A percentile compares a stretch with the other conserved stretches of the same genome.
Conservation (phyloP, 169 alveolate genomes). For the Sarcocystis neurona region DNA sequence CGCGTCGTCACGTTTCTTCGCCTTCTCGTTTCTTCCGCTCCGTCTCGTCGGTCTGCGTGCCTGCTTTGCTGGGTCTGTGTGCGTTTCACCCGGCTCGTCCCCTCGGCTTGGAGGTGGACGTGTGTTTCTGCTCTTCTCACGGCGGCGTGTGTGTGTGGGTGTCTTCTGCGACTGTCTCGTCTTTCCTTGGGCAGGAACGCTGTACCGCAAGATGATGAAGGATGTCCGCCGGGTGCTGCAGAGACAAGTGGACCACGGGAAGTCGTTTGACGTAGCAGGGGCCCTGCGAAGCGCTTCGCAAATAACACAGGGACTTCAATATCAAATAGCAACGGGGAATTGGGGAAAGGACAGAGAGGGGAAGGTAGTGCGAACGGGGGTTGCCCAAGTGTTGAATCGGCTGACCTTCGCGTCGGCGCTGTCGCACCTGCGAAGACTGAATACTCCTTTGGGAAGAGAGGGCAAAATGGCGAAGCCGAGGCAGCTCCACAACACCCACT, state of each 20-base stretch:
- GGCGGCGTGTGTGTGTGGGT: too few relatives aligned
- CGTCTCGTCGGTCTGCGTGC: too few relatives aligned
- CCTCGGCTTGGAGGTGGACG: too few relatives aligned
- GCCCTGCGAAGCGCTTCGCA: conserved; percentile 85
- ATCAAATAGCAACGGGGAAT: conserved; percentile 95
- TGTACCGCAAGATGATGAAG: conserved; percentile 92
- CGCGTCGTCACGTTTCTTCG: too few relatives aligned
- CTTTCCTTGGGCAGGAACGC: too few relatives aligned
- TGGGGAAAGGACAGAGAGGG: conserved; percentile 99
- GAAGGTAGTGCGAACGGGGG: conserved; percentile 97
- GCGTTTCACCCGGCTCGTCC: too few relatives aligned
- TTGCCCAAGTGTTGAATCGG: conserved; percentile 95
- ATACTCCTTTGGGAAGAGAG: conserved; percentile 98
- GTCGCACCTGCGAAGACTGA: conserved; percentile 98
- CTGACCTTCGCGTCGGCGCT: conserved; percentile 97
- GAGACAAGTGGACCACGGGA: conserved; percentile 87
- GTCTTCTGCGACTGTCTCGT: too few relatives aligned
- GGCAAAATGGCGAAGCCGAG: conserved; percentile 99
- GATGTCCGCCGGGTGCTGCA: conserved; percentile 91
- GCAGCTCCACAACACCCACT: conserved; percentile 99
- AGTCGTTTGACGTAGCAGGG: conserved; percentile 90
- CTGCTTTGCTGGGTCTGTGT: too few relatives aligned
- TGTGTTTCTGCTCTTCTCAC: too few relatives aligned
- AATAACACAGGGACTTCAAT: conserved; percentile 90
- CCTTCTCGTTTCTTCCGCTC: too few relatives aligned